These are phyloP conservation scores for Caloboletus firmus DNA, from an alignment of 1,284 basidiomycete species.

Conservation along the genomic window DNA sequence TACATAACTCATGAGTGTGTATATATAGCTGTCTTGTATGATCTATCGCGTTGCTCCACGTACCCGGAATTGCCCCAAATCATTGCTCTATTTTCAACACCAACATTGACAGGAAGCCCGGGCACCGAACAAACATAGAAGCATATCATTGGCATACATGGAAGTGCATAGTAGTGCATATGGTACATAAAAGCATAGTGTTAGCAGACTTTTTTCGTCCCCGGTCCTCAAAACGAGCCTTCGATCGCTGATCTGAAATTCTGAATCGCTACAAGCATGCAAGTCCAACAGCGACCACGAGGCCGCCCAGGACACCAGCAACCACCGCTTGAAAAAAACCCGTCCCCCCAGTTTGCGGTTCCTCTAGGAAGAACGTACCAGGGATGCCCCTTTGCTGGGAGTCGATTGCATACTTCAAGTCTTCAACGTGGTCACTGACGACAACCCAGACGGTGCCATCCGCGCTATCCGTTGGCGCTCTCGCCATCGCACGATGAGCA, in stretches of 20 bases:
- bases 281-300: conserved; percentile 33
- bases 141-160: conserved; percentile 21
- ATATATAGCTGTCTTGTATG: conserved; percentile 4
- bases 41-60: not conserved
- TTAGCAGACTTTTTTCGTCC: not conserved
- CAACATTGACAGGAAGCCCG: not conserved
- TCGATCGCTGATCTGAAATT: conserved; percentile 15
- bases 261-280: conserved; percentile 30
- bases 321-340: conserved; percentile 34
- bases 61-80: not conserved
- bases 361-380: conserved; percentile 30
- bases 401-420: conserved; percentile 35
- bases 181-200: conserved; percentile 16
- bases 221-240: not conserved
- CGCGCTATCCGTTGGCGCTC: conserved; percentile 18
- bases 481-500: conserved; percentile 24
- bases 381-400: conserved; percentile 36
- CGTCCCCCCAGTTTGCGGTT: conserved; percentile 15
- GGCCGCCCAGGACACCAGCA: conserved; percentile 32
- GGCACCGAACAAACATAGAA: not conserved
- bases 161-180: conserved; percentile 15
- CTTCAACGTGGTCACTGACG: conserved; percentile 36
- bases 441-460: conserved; percentile 34
- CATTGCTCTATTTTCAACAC: not conserved
- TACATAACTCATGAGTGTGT: conserved; percentile 30